A percentile compares a stretch with the other conserved stretches of the same genome.
Evolutionary conservation across 1,284 basidiomycete species (phyloP).

Genomic region (Ustilago bromivora): DNA sequence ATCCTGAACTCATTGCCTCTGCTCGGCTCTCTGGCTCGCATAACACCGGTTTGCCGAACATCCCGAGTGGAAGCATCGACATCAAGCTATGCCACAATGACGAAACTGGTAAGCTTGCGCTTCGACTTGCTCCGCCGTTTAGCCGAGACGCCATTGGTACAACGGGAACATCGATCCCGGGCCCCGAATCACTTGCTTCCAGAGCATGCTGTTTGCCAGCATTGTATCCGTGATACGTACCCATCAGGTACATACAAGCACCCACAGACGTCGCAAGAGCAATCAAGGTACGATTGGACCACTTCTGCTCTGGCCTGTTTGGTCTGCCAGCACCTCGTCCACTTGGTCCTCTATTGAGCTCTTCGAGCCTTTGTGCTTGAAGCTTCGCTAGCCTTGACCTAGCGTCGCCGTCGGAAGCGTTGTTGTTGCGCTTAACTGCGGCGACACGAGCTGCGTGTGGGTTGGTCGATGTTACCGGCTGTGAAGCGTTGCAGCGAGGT

Average conservation of each 20-base stretch:
- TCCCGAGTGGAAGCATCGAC: conserved; percentile 11
- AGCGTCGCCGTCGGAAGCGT: conserved; percentile 3
- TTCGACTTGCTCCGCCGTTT: background rate
- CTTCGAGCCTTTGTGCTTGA: conserved; percentile 38
- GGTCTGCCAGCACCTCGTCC: conserved; percentile 6
- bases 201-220: conserved; percentile 30
- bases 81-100: background rate
- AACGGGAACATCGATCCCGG: background rate
- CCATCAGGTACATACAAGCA: conserved; percentile 41
- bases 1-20: conserved; percentile 2
- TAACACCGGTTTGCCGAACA: background rate
- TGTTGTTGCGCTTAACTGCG: conserved; percentile 1
- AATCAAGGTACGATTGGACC: conserved; percentile 52
- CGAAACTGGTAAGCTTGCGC: background rate
- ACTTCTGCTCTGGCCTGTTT: conserved; percentile 37
- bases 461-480: conserved; percentile 20
- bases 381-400: conserved; percentile 30
- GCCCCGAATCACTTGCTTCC: background rate
- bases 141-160: background rate
- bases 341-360: conserved; percentile 25
- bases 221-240: conserved; percentile 46
- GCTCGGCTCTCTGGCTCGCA: conserved; percentile 21
- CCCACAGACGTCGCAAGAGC: conserved; percentile 47
- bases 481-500: conserved; percentile 19
- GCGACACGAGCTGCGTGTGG: conserved; percentile 23